Conservation (phyloP, 352 stramenopile species). For the Phytophthora tentaculata region DNA sequence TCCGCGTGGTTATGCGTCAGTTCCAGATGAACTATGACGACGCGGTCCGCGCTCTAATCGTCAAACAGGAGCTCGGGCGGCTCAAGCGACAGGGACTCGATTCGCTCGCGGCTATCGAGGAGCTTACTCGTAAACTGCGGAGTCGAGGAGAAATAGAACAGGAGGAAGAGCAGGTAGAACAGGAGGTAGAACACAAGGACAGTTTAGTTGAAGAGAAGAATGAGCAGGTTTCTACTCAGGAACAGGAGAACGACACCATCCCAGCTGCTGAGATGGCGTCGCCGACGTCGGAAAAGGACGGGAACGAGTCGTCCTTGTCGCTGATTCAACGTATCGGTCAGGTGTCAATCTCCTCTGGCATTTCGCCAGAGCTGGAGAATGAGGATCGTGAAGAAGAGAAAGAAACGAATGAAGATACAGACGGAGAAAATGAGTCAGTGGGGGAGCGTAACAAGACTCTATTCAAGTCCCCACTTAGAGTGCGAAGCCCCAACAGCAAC, state of each 20-base stretch:
- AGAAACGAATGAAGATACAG: conserved; percentile 22
- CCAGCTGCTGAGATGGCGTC: conserved; percentile 23
- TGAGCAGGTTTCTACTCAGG: conserved; percentile 3
- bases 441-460: conserved; percentile 18
- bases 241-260: conserved; percentile 6
- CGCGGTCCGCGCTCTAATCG: conserved; percentile 81
- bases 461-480: conserved; percentile 27
- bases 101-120: conserved; percentile 85
- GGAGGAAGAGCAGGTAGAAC: conserved; percentile 7
- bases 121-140: conserved; percentile 87
- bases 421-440: conserved; percentile 24
- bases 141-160: conserved; percentile 23
- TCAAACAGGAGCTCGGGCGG: conserved; percentile 86
- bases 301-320: conserved; percentile 58
- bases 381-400: conserved; percentile 9
- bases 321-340: conserved; percentile 80
- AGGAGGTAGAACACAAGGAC: conserved; percentile 1
- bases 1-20: conserved; percentile 81
- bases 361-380: conserved; percentile 8
- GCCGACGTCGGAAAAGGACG: conserved; percentile 35
- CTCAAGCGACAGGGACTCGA: conserved; percentile 81
- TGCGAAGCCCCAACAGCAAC: conserved; percentile 29
- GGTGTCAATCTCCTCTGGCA: conserved; percentile 70
- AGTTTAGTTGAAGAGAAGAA: conserved; percentile 12
- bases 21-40: conserved; percentile 91